Evolutionary conservation across 192 early-diverging fungal genomes (phyloP).

Genomic region (Paraglomus brasilianum): DNA sequence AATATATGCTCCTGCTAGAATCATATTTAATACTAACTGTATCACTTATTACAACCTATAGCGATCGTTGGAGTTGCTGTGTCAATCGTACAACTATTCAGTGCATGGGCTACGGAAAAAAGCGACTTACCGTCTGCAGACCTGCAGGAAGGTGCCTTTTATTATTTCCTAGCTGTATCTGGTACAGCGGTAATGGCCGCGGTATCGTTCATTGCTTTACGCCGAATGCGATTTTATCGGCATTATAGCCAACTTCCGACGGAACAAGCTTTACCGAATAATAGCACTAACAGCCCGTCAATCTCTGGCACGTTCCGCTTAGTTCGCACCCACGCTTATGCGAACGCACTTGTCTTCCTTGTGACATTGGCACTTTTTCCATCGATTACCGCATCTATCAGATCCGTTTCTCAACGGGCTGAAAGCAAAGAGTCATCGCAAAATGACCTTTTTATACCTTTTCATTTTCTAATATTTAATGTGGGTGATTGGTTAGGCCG

Average conservation of each 20-base stretch:
- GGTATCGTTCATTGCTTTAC: slow-evolving; percentile 39
- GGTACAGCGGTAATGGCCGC: slow-evolving; percentile 42
- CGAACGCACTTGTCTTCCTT: slow-evolving; percentile 58
- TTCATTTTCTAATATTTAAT: slow-evolving; percentile 75
- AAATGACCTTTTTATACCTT: slow-evolving; percentile 63
- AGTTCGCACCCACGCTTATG: slow-evolving; percentile 42
- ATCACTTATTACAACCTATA: not conserved
- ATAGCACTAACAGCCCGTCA: slow-evolving; percentile 22
- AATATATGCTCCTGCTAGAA: no score
- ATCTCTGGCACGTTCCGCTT: slow-evolving; percentile 20
- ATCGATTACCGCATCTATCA: slow-evolving; percentile 65
- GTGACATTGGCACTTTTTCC: slow-evolving; percentile 75
- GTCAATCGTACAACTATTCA: slow-evolving; percentile 61
- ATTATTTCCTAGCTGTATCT: slow-evolving; percentile 52
- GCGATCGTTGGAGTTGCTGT: slow-evolving; percentile 67
- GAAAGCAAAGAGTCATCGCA: slow-evolving; percentile 38
- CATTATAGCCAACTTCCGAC: slow-evolving; percentile 35
- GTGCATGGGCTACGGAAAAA: slow-evolving; percentile 44
- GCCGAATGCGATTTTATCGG: slow-evolving; percentile 42
- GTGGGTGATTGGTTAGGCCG: slow-evolving; percentile 73
- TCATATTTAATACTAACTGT: not conserved
- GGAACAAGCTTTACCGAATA: slow-evolving; percentile 30
- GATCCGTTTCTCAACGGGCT: slow-evolving; percentile 38
- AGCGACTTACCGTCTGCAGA: slow-evolving; percentile 32
- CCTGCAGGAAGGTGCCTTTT: slow-evolving; percentile 42